These are phyloP conservation scores for Fraxinus velutina DNA, from an alignment of 305 asterid species.

Conservation along the genomic window DNA sequence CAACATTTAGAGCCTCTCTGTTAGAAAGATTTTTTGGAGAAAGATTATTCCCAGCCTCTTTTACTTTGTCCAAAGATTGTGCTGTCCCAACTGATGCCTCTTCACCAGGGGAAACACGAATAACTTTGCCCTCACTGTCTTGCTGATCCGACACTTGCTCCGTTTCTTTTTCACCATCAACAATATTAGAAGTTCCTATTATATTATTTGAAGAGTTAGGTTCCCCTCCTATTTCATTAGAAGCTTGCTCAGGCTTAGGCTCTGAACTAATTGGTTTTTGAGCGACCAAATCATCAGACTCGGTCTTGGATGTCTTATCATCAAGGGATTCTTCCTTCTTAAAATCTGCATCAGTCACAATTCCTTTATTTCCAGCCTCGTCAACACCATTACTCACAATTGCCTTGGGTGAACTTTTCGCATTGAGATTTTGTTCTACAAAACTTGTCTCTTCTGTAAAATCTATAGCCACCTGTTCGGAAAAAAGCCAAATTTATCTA, in stretches of 20 bases:
- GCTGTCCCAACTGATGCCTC: slow-evolving; percentile 38
- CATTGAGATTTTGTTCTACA: slow-evolving; percentile 32
- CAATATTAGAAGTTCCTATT: slow-evolving; percentile 42
- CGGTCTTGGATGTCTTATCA: slow-evolving; percentile 34
- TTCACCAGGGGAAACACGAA: slow-evolving; percentile 36
- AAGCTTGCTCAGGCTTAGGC: slow-evolving; percentile 35
- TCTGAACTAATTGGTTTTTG: slow-evolving; percentile 36
- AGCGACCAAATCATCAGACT: slow-evolving; percentile 42
- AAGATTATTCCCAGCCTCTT: slow-evolving; percentile 34
- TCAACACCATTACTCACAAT: slow-evolving; percentile 44
- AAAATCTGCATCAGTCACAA: slow-evolving; percentile 32
- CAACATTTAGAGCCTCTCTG: slow-evolving; percentile 40
- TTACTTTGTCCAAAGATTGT: slow-evolving; percentile 35
- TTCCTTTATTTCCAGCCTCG: slow-evolving; percentile 36
- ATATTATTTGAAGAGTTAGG: slow-evolving; percentile 28
- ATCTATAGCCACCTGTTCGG: slow-evolving; percentile 35
- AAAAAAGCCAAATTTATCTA: slow-evolving; percentile 15
- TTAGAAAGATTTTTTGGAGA: slow-evolving; percentile 45
- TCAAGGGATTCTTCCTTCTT: slow-evolving; percentile 33
- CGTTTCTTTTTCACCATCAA: slow-evolving; percentile 41
- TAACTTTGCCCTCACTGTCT: slow-evolving; percentile 37
- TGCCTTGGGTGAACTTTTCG: slow-evolving; percentile 38
- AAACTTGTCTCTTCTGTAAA: slow-evolving; percentile 34
- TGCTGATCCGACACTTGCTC: slow-evolving; percentile 37
- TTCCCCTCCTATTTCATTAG: slow-evolving; percentile 30